Base-by-base conservation (phyloP, 495 filamentous ascomycete genomes). In the Aspergillus panamensis region DNA sequence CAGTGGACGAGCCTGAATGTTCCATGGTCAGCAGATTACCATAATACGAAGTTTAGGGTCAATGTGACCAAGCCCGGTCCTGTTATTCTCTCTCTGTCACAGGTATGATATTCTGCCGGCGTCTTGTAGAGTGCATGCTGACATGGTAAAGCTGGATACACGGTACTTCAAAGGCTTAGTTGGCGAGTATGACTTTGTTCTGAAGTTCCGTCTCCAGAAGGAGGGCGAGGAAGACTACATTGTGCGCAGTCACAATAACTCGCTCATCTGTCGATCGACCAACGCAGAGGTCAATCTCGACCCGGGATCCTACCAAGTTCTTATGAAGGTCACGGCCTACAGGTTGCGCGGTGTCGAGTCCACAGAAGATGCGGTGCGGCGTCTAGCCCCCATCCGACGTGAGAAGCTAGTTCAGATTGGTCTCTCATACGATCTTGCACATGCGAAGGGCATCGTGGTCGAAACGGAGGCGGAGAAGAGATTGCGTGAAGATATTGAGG, bases 321-420 rank as follows among this genome's bases (percentile, higher is more conserved):
- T 94, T 14, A 81, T 96, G 71, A 90, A 90, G 65, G 80, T 96
- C 60, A 87, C 87, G 5, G 90, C 92, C 13, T 81, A 78, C 20
- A 80, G 87, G 45, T 59, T 76, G 53, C 62, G 74, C 16, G 69
- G 73, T 6, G 66, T 69, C 1, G 65, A 79, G 16, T 81, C 83
- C 3, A 81, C 88, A 13, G 88, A 92, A 61, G 82, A 90, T 1
- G 84, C 86, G 6, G 82, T 95, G 8, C 80, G 82, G 29, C 73
- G 78, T 3, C 80, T 85, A 52, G 87, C 85, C 21, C 77, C 80
- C 39, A 66, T 68, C 1, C 79, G 83, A 21, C 85, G 91, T 29
- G 90, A 92, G 47, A 97, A 97, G 69, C 78, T 97, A 2, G 81
- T 92, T 3, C 85, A 88, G 55, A 85, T 93, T 19, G 92, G 90